These are phyloP conservation scores for Euryodendron excelsum DNA, from an alignment of 148 eudicot genomes.

Conservation along the genomic window DNA sequence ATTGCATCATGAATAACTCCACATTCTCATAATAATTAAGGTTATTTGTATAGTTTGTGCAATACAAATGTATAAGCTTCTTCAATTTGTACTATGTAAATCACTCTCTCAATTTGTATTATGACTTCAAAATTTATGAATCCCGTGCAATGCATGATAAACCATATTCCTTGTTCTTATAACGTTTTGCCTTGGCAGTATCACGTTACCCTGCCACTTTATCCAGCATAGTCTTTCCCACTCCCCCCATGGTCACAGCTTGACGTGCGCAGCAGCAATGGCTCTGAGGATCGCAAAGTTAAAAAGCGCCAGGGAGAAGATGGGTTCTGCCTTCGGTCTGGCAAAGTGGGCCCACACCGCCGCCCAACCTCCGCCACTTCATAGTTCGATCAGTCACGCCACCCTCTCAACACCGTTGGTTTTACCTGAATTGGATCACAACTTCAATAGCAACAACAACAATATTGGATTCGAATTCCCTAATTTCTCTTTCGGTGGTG, in stretches of 20 bases:
- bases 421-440: constrained; percentile 23
- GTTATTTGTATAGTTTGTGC: no score
- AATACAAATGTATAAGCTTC: no score
- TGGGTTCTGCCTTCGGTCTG: constrained; percentile 22
- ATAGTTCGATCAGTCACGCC: constrained; percentile 19
- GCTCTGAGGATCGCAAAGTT: constrained; percentile 36
- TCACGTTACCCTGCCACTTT: not conserved
- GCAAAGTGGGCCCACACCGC: constrained; percentile 41
- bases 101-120: no score
- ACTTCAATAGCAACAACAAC: constrained; percentile 16
- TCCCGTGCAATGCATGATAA: no score
- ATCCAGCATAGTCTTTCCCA: not conserved
- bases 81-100: no score
- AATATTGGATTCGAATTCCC: constrained; percentile 32
- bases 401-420: constrained; percentile 17
- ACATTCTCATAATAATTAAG: no score
- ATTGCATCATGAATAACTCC: no score
- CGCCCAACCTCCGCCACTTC: constrained; percentile 43
- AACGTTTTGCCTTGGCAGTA: not conserved
- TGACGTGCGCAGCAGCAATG: constrained; percentile 27
- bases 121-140: no score
- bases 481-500: constrained; percentile 28
- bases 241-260: not conserved
- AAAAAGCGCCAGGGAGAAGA: constrained; percentile 16
- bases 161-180: no score